Base-by-base conservation (phyloP, 2,329 filamentous ascomycete genomes). In the Stachybotrys echinatus region DNA sequence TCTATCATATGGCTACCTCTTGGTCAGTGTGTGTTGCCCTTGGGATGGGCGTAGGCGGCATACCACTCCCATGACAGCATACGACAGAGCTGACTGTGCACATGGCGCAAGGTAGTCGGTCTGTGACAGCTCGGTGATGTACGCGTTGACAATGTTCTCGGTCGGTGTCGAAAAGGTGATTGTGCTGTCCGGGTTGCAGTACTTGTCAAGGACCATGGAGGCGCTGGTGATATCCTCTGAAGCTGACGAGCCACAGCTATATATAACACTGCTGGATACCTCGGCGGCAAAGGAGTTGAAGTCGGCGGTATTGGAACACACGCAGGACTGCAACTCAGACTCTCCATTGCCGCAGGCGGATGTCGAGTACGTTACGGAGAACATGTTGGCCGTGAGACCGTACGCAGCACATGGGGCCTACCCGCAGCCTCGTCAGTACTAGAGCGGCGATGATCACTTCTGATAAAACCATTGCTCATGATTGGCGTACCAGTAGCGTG, bases 361-460 rank as follows among this genome's bases (percentile, higher is more conserved):
- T 43, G 63, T 65, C 10, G 65, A 62, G 23, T 65, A 58, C 1
- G 77, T 79, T 54, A 74, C 67, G 34, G 56, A 51, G 51, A 69
- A 65, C 54, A 81, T 61, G 50, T 72, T 69, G 51, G 71, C 68
- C 2, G 67, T 71, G 38, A 81, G 50, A 10, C 74, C 77, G 2
- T 60, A 65, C 51, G 71, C 66, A 4, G 70, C 77, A 58, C 78
- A 81, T 21, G 75, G 74, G 38, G 76, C 77, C 74, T 80, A 52
- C 8, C 20, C 17, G 5, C 20, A 21, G 31, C 10, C 40, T 12
- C 14, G n/a, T 42, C 22, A 31, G 20, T 23, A 8, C n/a, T 17
- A 7, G 20, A 12, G 38, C 31, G 8, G 34, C 22, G 3, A 19
- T n/a, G 7, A 20, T 37, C 12, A 48, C 17, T 8, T 34, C 14